Base-by-base conservation (phyloP, 2,329 filamentous ascomycete genomes). In the Penicillium freii region DNA sequence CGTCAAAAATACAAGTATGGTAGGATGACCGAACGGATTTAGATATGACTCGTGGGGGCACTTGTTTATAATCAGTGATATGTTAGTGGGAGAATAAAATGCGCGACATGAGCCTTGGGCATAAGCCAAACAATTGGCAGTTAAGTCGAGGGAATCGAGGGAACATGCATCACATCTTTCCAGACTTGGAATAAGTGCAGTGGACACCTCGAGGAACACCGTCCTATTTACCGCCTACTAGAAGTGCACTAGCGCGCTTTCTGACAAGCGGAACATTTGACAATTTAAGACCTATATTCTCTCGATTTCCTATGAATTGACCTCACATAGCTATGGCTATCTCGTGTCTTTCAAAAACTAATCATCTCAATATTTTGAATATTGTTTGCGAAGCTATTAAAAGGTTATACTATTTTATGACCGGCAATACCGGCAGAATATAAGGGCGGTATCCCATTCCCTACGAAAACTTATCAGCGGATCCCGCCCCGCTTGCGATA, bases 401-500 rank as follows among this genome's bases (percentile, higher is more conserved):
- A 44, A 25, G 17, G 21, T n/a, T n/a, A 15, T 19, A 11, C 9
- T 43, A 25, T 51, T 13, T 44, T 44, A 27, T 25, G 39, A 34
- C 49, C 1, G 49, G 49, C 29, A 51, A 19, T 45, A 51, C 21
- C 4, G 21, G 29, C 38, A 51, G 36, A 51, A 51, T 42, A 11
- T 4, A 21, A 31, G 17, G 17, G 48, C 48, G 47, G 47, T 39
- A 19, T 40, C 23, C 3, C 4, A 49, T 25, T 36, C 4, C 29
- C n/a, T 46, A 9, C 7, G 13, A 47, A 47, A 34, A 47, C 45
- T 25, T 34, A 36, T 47, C 45, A 36, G 44, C 29, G 21, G 19
- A 27, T 36, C 17, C 23, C 21, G 51, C 45, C 54, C 58, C 56
- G 51, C 58, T 45, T 47, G 54, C 36, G 55, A 46, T 42, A 44